These are phyloP conservation scores for Eucalyptus urophylla DNA, from an alignment of 345 rosid species.

Conservation along the genomic window DNA sequence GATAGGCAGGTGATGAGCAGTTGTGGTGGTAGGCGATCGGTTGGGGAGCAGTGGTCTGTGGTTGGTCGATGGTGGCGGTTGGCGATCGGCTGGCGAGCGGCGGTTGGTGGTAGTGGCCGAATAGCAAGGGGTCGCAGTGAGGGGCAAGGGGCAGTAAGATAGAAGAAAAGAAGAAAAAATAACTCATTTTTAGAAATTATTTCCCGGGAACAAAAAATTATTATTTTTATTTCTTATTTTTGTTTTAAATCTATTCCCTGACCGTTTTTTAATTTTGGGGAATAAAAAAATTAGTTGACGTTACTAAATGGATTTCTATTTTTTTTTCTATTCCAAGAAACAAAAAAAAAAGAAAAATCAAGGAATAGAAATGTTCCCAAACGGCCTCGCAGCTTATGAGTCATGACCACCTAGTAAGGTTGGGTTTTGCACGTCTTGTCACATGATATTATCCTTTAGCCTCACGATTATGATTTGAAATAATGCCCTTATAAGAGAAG, in stretches of 20 bases:
- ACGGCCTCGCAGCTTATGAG: too few species aligned
- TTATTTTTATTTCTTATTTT: too few species aligned
- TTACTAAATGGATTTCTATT: rapidly evolving
- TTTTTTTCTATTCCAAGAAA: rapidly evolving
- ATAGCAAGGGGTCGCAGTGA: rapidly evolving
- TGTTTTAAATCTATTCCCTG: rapidly evolving
- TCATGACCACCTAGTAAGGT: too few species aligned
- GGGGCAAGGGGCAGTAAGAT: too few species aligned
- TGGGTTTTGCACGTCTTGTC: neutral
- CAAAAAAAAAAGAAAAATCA: too few species aligned
- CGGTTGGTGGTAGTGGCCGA: rapidly evolving
- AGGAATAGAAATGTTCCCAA: too few species aligned
- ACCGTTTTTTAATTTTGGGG: rapidly evolving
- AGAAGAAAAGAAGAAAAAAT: too few species aligned
- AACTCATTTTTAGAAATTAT: too few species aligned
- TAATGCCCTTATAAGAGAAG: neutral
- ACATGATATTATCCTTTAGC: neutral
- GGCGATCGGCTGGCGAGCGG: rapidly evolving
- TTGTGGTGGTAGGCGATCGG: too few species aligned
- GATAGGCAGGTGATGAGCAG: too few species aligned
- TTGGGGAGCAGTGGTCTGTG: rapidly evolving
- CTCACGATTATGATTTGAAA: neutral
- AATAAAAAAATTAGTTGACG: too few species aligned
- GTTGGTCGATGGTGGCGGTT: rapidly evolving
- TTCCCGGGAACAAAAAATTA: rapidly evolving